These are phyloP conservation scores for Abelmoschus esculentus DNA, from an alignment of 345 rosid species.

Conservation along the genomic window DNA sequence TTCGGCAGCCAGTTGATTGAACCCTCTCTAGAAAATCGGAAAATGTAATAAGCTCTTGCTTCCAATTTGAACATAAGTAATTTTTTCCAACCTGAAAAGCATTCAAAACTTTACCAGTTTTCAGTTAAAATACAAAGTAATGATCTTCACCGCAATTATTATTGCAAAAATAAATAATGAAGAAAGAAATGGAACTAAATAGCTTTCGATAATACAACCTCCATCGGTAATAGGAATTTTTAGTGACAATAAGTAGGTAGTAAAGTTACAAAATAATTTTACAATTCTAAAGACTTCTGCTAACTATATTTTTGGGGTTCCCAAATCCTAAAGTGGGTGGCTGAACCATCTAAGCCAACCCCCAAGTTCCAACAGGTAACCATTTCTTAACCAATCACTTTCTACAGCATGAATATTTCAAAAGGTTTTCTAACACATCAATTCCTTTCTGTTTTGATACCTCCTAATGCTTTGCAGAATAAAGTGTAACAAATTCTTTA, in stretches of 20 bases:
- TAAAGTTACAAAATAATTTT: neutral
- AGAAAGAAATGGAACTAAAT: neutral
- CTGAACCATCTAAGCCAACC: neutral
- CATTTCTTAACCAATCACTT: neutral
- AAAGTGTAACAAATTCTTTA: neutral
- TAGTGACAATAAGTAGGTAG: neutral
- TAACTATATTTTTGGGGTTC: neutral
- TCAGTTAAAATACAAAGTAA: constrained; percentile 24
- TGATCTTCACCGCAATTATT: neutral
- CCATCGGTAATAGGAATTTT: neutral
- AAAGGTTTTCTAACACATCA: neutral
- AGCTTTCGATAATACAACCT: neutral
- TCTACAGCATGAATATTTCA: neutral
- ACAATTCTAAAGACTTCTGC: neutral
- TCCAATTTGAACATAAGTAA: constrained; percentile 87
- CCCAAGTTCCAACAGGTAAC: neutral
- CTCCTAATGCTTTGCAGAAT: neutral
- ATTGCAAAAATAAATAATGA: too few species aligned
- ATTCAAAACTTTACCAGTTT: constrained; percentile 52
- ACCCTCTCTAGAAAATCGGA: constrained; percentile 83
- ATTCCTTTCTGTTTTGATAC: neutral
- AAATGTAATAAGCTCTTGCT: constrained; percentile 92
- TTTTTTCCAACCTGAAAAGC: constrained; percentile 88
- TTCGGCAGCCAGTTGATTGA: constrained; percentile 38
- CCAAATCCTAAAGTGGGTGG: neutral